Evolutionary conservation across 1,139 yeast species (phyloP), one percentile per base, ranked within the genome.

Genomic region (Wickerhamomyces sp.): DNA sequence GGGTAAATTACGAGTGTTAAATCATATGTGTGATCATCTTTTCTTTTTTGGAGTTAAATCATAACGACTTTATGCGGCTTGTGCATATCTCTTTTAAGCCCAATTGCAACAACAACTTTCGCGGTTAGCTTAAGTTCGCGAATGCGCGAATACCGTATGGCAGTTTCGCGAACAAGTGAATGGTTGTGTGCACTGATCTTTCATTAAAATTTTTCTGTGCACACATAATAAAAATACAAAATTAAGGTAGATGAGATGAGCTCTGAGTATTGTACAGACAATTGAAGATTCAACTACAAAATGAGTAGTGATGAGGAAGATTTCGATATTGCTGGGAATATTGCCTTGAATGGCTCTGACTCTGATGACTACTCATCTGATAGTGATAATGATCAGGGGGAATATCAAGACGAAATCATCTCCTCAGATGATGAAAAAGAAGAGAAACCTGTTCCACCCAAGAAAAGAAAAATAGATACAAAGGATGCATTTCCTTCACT

Each of bases 291-390:
- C 15, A 18, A 17, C 4, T 29, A 30, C 7, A 17, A 33, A 19
- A 55, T 46, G 51, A 51, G 58, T 33, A 64, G 64, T 36, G 68
- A 65, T 36, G 82, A 74, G 57, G 87, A 79, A 55, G 83, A 70
- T 8, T 73, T 66, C 55, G 90, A 85, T 59, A 84, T 86, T 53
- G 82, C 89, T 28, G 68, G 76, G 28, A 69, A 79, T 33, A 69
- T 85, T 39, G 86, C 83, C 2, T 58, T 78, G 30, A 65, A 64
- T 15, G 63, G 56, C 7, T 63, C 68, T 22, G 74, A 67, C 30
- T 66, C 68, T 2, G 77, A 66, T 27, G 63, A 60, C 19, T 69
- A 61, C 40, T 54, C 50, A n/a, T 57, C 52, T 9, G 62, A 59
- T 19, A 64, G 60, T 20, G 59, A 62, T 18, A 68, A 59, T 24